These are phyloP conservation scores for Musa acuminata DNA, from an alignment of 176 grass and related monocot species.

Conservation along the genomic window DNA sequence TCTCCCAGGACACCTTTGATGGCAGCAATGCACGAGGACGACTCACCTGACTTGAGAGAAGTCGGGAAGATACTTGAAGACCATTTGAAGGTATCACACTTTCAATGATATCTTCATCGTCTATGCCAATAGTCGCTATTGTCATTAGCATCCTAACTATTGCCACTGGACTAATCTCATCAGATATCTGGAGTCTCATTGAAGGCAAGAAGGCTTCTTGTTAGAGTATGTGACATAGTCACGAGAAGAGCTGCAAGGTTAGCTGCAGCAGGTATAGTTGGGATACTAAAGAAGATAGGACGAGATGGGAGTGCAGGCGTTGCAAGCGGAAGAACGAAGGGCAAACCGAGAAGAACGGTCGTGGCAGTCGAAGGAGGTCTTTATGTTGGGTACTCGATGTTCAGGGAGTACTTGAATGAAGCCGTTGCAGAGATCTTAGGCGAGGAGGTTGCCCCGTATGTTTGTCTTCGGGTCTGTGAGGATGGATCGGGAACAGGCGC, in stretches of 20 bases:
- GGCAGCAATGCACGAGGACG: conserved; percentile 73
- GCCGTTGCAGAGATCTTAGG: conserved; percentile 62
- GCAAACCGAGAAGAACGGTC: conserved; percentile 37
- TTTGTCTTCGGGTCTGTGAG: conserved; percentile 42
- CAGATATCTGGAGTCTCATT: conserved; percentile 51
- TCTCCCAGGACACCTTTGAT: conserved; percentile 60
- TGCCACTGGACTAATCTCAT: background rate
- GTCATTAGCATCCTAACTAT: too few relatives aligned
- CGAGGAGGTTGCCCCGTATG: conserved; percentile 33
- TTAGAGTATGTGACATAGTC: conserved; percentile 59
- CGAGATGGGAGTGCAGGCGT: conserved; percentile 26
- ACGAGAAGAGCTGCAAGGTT: conserved; percentile 56
- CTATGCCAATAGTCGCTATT: too few relatives aligned
- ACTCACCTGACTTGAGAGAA: conserved; percentile 71
- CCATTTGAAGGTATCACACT: conserved; percentile 37
- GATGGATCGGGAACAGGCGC: conserved; percentile 86
- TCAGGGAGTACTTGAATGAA: conserved; percentile 58
- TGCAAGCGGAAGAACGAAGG: conserved; percentile 7
- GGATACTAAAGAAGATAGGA: conserved; percentile 66
- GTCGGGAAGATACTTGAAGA: conserved; percentile 68
- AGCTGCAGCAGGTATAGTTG: conserved; percentile 72
- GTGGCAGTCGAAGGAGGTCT: conserved; percentile 70
- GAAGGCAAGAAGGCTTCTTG: conserved; percentile 53
- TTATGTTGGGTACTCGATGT: conserved; percentile 44
- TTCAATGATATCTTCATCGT: too few relatives aligned